Percentiles rank a stretch among this genome's conserved stretches.
Evolutionary conservation across 2,329 filamentous ascomycete genomes (phyloP).

Genomic region (Daldinia sp.): DNA sequence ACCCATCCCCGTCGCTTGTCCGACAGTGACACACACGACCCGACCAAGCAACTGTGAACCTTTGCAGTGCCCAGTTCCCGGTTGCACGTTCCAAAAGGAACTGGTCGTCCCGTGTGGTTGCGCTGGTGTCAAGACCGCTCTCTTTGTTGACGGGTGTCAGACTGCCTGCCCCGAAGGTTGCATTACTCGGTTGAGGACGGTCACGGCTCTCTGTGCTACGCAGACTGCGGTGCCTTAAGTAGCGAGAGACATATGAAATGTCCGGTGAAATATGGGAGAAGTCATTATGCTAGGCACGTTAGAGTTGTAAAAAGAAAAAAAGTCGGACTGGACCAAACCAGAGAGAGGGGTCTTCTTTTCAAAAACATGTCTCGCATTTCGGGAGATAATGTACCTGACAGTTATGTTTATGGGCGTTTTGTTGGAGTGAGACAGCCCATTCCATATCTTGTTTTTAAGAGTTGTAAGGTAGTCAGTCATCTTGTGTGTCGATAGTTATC

Average conservation of each 20-base stretch:
- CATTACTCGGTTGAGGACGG: slow-evolving; percentile 50
- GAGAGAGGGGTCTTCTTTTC: slow-evolving; percentile 3
- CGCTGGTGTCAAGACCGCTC: slow-evolving; percentile 49
- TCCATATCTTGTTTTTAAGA: neutral
- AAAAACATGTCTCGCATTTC: neutral
- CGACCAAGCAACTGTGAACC: slow-evolving; percentile 51
- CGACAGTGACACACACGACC: slow-evolving; percentile 53
- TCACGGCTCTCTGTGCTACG: slow-evolving; percentile 46
- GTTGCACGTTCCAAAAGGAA: slow-evolving; percentile 49
- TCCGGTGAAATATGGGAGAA: neutral
- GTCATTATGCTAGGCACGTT: neutral
- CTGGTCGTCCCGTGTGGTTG: slow-evolving; percentile 54
- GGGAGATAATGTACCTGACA: neutral
- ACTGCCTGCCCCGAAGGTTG: slow-evolving; percentile 53
- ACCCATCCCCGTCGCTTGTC: slow-evolving; percentile 44
- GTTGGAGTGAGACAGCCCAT: neutral
- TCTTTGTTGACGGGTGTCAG: slow-evolving; percentile 53
- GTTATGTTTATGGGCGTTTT: slow-evolving; percentile 1
- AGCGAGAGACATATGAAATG: neutral
- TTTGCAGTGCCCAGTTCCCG: slow-evolving; percentile 54
- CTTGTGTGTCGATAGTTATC: neutral
- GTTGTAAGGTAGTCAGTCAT: neutral
- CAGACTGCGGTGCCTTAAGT: slow-evolving; percentile 14
- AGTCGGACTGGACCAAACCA: neutral
- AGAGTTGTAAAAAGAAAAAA: neutral